Evolutionary conservation across 2,329 filamentous ascomycete genomes (phyloP).

Genomic region (Phaeoacremonium minimum): DNA sequence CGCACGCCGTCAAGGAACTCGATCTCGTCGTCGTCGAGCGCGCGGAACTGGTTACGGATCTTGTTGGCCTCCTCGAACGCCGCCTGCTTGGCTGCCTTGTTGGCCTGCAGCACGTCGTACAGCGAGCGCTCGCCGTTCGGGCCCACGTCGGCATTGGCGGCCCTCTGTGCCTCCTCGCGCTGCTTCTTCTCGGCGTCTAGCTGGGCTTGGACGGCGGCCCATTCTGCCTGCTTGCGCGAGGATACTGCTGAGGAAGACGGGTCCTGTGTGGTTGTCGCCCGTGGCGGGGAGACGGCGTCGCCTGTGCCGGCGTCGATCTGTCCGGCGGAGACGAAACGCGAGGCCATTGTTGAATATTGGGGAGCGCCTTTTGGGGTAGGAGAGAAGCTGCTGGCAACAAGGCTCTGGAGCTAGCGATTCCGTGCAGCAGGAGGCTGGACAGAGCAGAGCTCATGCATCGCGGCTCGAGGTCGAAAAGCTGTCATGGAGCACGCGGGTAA

Average conservation of each 20-base stretch:
- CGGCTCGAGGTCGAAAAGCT: no score
- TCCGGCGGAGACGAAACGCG: conserved; percentile 52
- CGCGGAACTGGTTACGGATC: conserved; percentile 72
- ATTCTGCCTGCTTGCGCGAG: conserved; percentile 32
- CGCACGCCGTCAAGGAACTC: conserved; percentile 65
- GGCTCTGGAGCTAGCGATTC: no score
- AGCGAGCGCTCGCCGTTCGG: conserved; percentile 54
- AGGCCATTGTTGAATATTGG: conserved; percentile 44
- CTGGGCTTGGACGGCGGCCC: conserved; percentile 61
- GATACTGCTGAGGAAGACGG: conserved; percentile 1
- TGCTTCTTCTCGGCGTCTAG: conserved; percentile 56
- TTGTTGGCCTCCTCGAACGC: conserved; percentile 72
- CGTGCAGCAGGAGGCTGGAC: no score
- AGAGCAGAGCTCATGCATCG: no score
- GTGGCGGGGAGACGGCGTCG: conserved; percentile 13
- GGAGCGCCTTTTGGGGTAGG: no score
- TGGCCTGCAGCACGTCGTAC: conserved; percentile 73
- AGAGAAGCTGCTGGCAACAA: no score
- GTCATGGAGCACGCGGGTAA: no score
- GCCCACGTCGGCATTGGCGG: conserved; percentile 32
- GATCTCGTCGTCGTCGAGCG: conserved; percentile 74
- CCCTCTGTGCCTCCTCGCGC: conserved; percentile 45
- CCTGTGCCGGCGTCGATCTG: conserved; percentile 37
- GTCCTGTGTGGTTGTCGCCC: neutral
- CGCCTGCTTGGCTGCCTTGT: conserved; percentile 82